Base-by-base conservation (phyloP, 495 filamentous ascomycete genomes). In the Xylaria nigripes region DNA sequence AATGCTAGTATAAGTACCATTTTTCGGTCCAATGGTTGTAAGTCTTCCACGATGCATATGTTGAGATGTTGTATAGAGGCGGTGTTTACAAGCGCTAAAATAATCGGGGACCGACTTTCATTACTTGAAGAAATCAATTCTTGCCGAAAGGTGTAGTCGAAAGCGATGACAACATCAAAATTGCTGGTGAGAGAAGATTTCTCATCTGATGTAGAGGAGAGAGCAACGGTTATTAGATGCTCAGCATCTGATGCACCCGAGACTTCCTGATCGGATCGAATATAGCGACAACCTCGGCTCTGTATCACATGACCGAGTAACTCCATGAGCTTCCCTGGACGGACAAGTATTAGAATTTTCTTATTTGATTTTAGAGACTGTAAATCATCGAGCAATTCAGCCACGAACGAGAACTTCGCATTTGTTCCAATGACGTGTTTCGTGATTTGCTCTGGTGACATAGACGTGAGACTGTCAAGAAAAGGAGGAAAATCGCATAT, bases 61-160 rank as follows among this genome's bases (percentile, higher is more conserved):
- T 73, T 71, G 18, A 76, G 60, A 32, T 78, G 75, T 54, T 78
- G 73, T n/a, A 76, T 62, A 4, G 72, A 72, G 51, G 69, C 67
- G 6, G 56, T 61, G n/a, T 56, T 62, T 0, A 73, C 62, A 16
- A 76, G 57, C 0, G 58, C 56, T 25, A 77, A 57, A 3, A 74
- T 48, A 5, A 68, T 32, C 1, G 65, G 65, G 6, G 57, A 43
- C 16, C 49, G 16, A 16, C 58, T 54, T 9, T 54, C 49, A n/a
- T 59, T 25, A 3, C 43, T 32, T 13, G 42, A 19, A 13, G 57
- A 45, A 3, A 65, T 42, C 10, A 63, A 27, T 27, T 59, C 53
- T 21, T 42, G 57, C 6, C 63, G 66, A 13, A 72, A 70, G 1
- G 54, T 63, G 41, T 72, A 61, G 34, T 78, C 74, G 38, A 69